phyloP scores from a whole-genome alignment of 345 rosid genomes.

The Salix viminalis region DNA sequence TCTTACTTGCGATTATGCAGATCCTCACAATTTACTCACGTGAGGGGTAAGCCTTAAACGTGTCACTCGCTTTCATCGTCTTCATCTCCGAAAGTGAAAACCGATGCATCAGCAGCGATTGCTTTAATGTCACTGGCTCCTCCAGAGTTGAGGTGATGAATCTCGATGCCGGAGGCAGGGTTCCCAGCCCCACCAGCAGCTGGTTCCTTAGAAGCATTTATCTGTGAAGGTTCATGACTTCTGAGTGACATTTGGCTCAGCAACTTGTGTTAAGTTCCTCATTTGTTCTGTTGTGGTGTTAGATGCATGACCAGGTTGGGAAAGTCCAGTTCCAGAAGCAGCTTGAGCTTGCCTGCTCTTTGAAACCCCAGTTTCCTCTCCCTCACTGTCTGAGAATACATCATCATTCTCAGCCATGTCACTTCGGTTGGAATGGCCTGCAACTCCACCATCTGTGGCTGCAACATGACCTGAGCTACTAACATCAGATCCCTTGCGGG shows the following conservation, averaged over 20 bases:
- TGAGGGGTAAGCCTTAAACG: not conserved
- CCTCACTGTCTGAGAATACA: slow-evolving; percentile 82
- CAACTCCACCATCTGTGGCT: not conserved
- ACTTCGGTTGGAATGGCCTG: slow-evolving; percentile 2
- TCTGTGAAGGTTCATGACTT: slow-evolving; percentile 3
- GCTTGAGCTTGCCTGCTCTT: slow-evolving; percentile 18
- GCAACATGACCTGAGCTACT: not conserved
- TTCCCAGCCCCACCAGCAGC: slow-evolving; percentile 5
- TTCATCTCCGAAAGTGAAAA: slow-evolving; percentile 69
- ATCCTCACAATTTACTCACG: not conserved
- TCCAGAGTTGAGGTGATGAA: slow-evolving; percentile 27
- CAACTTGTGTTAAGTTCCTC: slow-evolving; percentile 13
- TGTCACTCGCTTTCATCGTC: slow-evolving; percentile 69
- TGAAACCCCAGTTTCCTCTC: slow-evolving; percentile 48
- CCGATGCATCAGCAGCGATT: slow-evolving; percentile 88
- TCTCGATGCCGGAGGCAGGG: slow-evolving; percentile 15
- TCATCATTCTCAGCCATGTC: slow-evolving; percentile 26
- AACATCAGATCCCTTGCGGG: slow-evolving; percentile 6
- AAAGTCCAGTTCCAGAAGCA: not conserved
- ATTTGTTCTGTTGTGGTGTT: slow-evolving; percentile 2
- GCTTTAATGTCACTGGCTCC: slow-evolving; percentile 57
- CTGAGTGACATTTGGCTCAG: slow-evolving; percentile 14
- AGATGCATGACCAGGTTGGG: slow-evolving; percentile 5
- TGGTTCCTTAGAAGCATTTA: slow-evolving; percentile 10
- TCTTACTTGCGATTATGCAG: no score